These are phyloP conservation scores for Colletotrichum australisinense DNA, from an alignment of 2,329 filamentous ascomycete species.

Conservation along the genomic window DNA sequence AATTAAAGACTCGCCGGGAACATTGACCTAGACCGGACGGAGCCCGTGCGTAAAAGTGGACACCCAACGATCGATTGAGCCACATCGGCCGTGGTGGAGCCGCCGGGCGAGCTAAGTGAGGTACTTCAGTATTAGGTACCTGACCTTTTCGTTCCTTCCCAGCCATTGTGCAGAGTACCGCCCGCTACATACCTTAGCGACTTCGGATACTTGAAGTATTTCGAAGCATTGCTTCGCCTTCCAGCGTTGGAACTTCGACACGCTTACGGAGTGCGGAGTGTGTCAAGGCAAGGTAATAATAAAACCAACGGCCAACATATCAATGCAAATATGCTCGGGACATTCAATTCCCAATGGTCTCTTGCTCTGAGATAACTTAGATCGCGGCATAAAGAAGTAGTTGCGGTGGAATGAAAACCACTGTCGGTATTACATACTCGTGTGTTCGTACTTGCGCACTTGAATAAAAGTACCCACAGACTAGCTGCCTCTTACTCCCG, in stretches of 20 bases:
- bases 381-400: too few species aligned
- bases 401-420: too few species aligned
- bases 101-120: background rate
- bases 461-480: too few species aligned
- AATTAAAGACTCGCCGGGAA: slow-evolving; percentile 25
- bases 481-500: background rate
- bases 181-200: background rate
- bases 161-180: background rate
- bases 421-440: too few species aligned
- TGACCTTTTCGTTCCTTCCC: background rate
- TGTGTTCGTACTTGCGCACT: too few species aligned
- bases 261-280: too few species aligned
- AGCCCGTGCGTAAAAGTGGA: slow-evolving; percentile 21
- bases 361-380: too few species aligned
- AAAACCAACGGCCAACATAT: too few species aligned
- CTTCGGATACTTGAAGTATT: background rate
- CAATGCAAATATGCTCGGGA: too few species aligned
- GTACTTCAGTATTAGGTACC: background rate
- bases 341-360: too few species aligned
- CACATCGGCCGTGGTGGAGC: slow-evolving; percentile 20
- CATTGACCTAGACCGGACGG: slow-evolving; percentile 22
- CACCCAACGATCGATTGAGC: slow-evolving; percentile 26
- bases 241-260: too few species aligned
- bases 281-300: too few species aligned
- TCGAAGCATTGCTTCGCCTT: background rate